Percentiles rank a stretch among this genome's conserved stretches.
Conservation (phyloP, 352 stramenopile genomes). For the Albugo candida region DNA sequence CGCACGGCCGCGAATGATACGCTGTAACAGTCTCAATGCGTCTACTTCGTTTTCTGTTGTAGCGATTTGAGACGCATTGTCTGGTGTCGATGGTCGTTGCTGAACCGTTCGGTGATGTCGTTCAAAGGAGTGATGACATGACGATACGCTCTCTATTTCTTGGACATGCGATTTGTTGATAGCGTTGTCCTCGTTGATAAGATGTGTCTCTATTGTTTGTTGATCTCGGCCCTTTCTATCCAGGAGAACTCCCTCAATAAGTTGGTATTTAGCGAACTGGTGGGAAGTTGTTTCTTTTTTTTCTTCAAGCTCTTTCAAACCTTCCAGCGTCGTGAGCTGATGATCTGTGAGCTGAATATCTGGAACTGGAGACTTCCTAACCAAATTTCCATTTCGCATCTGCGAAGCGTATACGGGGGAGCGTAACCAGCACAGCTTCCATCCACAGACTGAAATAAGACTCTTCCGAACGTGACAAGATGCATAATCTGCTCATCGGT, state of each 20-base stretch:
- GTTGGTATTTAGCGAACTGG: conserved; percentile 9
- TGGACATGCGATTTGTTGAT: too few species aligned
- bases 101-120: conserved; percentile 2
- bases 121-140: neutral
- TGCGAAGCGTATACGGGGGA: conserved; percentile 68
- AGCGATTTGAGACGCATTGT: conserved; percentile 22
- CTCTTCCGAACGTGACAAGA: conserved; percentile 85
- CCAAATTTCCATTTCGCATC: conserved; percentile 26
- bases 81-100: conserved; percentile 47
- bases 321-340: conserved; percentile 27
- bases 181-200: too few species aligned
- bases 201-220: conserved; percentile 39
- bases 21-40: conserved; percentile 67
- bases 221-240: conserved; percentile 71
- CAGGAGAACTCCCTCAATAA: conserved; percentile 29
- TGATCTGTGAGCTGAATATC: neutral
- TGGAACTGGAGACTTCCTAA: conserved; percentile 11
- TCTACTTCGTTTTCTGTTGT: conserved; percentile 15
- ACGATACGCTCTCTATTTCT: too few species aligned
- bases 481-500: conserved; percentile 93
- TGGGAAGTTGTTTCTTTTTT: neutral
- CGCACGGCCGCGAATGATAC: conserved; percentile 71
- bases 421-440: too few species aligned
- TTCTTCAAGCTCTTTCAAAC: too few species aligned
- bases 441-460: too few species aligned